Evolutionary conservation across 495 filamentous ascomycete genomes (phyloP).

Genomic region (Neurospora pannonica): DNA sequence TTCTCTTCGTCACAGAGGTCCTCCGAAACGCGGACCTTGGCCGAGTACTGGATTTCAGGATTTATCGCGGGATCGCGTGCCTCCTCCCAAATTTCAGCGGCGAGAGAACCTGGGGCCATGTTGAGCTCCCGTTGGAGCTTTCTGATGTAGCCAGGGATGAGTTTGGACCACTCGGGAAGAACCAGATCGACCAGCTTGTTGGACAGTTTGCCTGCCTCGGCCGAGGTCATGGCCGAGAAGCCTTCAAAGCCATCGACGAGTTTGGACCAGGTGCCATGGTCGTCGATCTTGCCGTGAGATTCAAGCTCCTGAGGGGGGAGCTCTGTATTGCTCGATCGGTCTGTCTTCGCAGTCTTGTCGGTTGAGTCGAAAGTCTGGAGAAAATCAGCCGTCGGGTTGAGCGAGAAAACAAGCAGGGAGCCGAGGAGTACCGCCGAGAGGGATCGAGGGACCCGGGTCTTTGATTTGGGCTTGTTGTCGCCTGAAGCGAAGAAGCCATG

Average conservation of each 20-base stretch:
- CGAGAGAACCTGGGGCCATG: conserved; percentile 74
- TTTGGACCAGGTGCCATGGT: conserved; percentile 45
- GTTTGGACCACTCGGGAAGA: conserved; percentile 70
- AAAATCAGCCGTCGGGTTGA: conserved; percentile 33
- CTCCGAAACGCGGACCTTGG: conserved; percentile 68
- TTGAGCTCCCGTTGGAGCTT: conserved; percentile 86
- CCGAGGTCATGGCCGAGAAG: conserved; percentile 40
- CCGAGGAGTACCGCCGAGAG: conserved; percentile 22
- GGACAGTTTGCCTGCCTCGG: conserved; percentile 51
- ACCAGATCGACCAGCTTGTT: conserved; percentile 61
- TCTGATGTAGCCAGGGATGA: conserved; percentile 64
- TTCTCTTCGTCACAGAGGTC: conserved; percentile 82
- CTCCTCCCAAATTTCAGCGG: conserved; percentile 88
- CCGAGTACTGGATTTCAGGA: conserved; percentile 74
- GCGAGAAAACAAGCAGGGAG: conserved; percentile 31
- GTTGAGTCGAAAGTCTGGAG: conserved; percentile 16
- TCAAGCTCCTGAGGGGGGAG: conserved; percentile 1
- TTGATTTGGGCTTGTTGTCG: conserved; percentile 3
- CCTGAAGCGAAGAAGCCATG: conserved; percentile 6
- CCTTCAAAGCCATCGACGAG: conserved; percentile 51
- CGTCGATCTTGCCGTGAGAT: conserved; percentile 1
- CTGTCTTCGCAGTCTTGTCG: conserved; percentile 3
- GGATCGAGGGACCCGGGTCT: conserved; percentile 5
- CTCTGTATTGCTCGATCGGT: background rate
- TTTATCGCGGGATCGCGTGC: conserved; percentile 72